phyloP scores from a whole-genome alignment of 805 yeast genomes.

The Wickerhamiella shivajii region DNA sequence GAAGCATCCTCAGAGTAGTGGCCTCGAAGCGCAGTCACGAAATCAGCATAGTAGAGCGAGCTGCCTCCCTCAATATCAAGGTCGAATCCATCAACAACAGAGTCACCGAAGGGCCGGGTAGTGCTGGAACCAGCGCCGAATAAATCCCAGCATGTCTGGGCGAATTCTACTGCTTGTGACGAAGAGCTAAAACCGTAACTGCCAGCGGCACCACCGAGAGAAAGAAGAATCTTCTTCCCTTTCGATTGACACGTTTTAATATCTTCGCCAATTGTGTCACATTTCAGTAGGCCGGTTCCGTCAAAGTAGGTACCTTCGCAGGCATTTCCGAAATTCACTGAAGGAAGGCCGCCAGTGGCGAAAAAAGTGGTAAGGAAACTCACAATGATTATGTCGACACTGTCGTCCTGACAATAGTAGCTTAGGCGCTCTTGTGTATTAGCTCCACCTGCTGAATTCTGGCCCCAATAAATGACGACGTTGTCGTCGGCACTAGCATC shows the following conservation, averaged over 20 bases:
- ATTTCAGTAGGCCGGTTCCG: conserved; percentile 30
- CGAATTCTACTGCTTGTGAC: conserved; percentile 33
- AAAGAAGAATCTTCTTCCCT: conserved; percentile 61
- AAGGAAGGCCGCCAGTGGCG: conserved; percentile 23
- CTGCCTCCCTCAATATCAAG: conserved; percentile 39
- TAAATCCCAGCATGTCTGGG: conserved; percentile 31
- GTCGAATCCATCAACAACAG: conserved; percentile 55
- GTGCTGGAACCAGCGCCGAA: conserved; percentile 32
- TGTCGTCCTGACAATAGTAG: conserved; percentile 49
- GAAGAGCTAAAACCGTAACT: conserved; percentile 36
- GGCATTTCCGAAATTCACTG: conserved; percentile 44
- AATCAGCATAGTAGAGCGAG: conserved; percentile 37
- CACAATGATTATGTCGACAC: conserved; percentile 51
- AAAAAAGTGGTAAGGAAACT: conserved; percentile 55
- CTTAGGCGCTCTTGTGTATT: conserved; percentile 29
- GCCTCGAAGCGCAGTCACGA: conserved; percentile 25
- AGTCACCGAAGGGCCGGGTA: conserved; percentile 34
- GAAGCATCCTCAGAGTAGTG: conserved; percentile 17
- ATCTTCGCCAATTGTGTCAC: conserved; percentile 38
- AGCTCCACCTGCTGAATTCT: conserved; percentile 43
- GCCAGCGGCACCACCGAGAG: conserved; percentile 44
- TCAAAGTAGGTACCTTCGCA: conserved; percentile 23
- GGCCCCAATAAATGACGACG: conserved; percentile 81
- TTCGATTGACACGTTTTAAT: conserved; percentile 54
- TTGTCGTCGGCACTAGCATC: conserved; percentile 30